Evolutionary conservation across 2,329 filamentous ascomycete genomes (phyloP).

Genomic region (Aspergillus udagawae): DNA sequence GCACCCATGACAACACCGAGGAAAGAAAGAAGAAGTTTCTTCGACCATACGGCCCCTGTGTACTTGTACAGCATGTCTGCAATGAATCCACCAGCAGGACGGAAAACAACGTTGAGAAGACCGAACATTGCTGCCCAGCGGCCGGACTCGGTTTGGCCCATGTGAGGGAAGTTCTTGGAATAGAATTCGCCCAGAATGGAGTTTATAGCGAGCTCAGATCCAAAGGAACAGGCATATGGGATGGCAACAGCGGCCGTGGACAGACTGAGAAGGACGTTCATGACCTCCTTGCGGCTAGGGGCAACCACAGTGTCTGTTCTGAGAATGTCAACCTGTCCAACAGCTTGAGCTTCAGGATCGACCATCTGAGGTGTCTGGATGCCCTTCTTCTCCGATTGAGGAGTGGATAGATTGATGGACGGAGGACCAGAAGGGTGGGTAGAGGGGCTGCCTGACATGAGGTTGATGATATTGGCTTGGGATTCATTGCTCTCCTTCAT

Average conservation of each 20-base stretch:
- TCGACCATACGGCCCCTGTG: slow-evolving; percentile 55
- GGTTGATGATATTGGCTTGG: slow-evolving; percentile 28
- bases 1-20: slow-evolving; percentile 55
- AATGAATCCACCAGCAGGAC: slow-evolving; percentile 48
- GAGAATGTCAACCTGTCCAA: slow-evolving; percentile 47
- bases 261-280: slow-evolving; percentile 60
- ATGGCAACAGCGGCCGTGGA: slow-evolving; percentile 52
- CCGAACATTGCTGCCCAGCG: slow-evolving; percentile 55
- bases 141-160: slow-evolving; percentile 53
- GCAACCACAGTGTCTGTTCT: slow-evolving; percentile 59
- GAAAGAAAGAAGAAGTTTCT: slow-evolving; percentile 59
- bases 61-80: slow-evolving; percentile 53
- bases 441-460: slow-evolving; percentile 21
- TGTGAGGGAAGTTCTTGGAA: slow-evolving; percentile 50
- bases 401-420: slow-evolving; percentile 19
- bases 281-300: slow-evolving; percentile 58
- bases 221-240: slow-evolving; percentile 59
- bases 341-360: slow-evolving; percentile 41
- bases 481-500: slow-evolving; percentile 41
- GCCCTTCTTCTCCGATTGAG: slow-evolving; percentile 32
- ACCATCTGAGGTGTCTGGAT: slow-evolving; percentile 20
- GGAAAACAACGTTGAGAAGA: slow-evolving; percentile 48
- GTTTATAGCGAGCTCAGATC: slow-evolving; percentile 59
- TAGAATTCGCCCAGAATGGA: slow-evolving; percentile 59
- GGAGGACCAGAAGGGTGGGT: slow-evolving; percentile 20